Evolutionary conservation across 2,329 filamentous ascomycete species (phyloP), one percentile per base, ranked within the genome.

Genomic region (Talaromyces sp.): DNA sequence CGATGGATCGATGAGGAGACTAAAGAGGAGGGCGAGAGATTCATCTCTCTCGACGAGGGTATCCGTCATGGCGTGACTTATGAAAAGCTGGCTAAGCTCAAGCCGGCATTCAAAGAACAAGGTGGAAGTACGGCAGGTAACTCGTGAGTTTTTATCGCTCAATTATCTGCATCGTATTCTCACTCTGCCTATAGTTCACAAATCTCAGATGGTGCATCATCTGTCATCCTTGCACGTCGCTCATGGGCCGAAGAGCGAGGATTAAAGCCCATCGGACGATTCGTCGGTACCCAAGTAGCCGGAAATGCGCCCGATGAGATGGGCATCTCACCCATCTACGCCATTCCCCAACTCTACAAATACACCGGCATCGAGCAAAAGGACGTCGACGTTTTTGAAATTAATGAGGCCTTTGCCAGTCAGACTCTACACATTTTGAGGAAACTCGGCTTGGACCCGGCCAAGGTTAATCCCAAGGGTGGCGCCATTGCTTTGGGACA

Each of bases 381-480:
- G 68, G 93, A 97, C 72, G 85, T 94, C 67, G 93, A 97, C 74
- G 84, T 97, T 19, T 83, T 96, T 70, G 93, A 97, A 84, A 79
- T 98, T 74, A 98, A 97, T 82, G 93, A 97, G 84, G 93, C 93
- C 1, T 97, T 97, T 74, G 93, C 93, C 13, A 94, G 90, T 67
- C 97, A 97, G 93, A 92, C 91, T 5, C 92, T 97, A 54, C 96
- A 97, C 85, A 95, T 92, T 80, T 82, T 89, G 64, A 85, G 91
- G 71, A 86, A 95, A 79, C 68, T 81, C 0, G 70, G 85, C 74
- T 58, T 86, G 76, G 84, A 88, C 70, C 79, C 85, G 56, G 86
- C 86, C 11, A 88, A 85, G 78, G 89, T 97, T 19, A 97, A 97
- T 78, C 91, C 91, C 0, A 91, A 94, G 66, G 93, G 93, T 60